A percentile compares a stretch with the other conserved stretches of the same genome.
Evolutionary conservation across 768 basidiomycete species (phyloP).

Genomic region (Lactarius pseudohatsudake): DNA sequence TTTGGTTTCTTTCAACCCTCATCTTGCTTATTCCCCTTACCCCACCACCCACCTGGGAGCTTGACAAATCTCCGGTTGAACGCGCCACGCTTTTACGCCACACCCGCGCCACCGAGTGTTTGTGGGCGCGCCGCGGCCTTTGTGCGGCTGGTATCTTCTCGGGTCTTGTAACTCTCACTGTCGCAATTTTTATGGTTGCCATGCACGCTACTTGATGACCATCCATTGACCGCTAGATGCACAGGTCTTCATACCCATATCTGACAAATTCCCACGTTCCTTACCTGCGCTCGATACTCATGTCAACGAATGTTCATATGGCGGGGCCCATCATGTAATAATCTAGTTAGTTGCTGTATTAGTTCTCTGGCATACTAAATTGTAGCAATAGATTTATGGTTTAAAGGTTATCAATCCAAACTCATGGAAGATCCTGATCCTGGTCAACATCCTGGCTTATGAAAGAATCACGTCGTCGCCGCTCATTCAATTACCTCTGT

Average conservation of each 20-base stretch:
- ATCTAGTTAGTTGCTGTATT: conserved; percentile 6
- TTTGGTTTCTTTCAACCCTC: conserved; percentile 46
- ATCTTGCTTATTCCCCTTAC: conserved; percentile 44
- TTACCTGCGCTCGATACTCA: conserved; percentile 9
- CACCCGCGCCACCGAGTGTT: conserved; percentile 41
- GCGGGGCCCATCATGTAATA: background rate
- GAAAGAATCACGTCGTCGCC: no score
- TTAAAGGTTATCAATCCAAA: background rate
- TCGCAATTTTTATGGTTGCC: conserved; percentile 28
- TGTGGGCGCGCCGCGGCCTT: conserved; percentile 45
- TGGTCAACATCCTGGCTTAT: background rate
- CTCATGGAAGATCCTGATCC: background rate
- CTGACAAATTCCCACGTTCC: conserved; percentile 6
- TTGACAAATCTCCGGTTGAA: conserved; percentile 40
- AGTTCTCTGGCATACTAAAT: conserved; percentile 1
- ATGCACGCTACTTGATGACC: conserved; percentile 11
- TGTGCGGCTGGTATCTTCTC: conserved; percentile 31
- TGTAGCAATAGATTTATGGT: background rate
- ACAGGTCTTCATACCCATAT: background rate
- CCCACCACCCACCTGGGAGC: conserved; percentile 39
- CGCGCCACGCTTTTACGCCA: conserved; percentile 35
- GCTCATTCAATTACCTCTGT: background rate
- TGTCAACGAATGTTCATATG: background rate
- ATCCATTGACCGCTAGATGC: background rate
- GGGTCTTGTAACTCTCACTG: conserved; percentile 28